Evolutionary conservation across 129 eudicot species (phyloP).

Genomic region (Centaurea solstitialis): DNA sequence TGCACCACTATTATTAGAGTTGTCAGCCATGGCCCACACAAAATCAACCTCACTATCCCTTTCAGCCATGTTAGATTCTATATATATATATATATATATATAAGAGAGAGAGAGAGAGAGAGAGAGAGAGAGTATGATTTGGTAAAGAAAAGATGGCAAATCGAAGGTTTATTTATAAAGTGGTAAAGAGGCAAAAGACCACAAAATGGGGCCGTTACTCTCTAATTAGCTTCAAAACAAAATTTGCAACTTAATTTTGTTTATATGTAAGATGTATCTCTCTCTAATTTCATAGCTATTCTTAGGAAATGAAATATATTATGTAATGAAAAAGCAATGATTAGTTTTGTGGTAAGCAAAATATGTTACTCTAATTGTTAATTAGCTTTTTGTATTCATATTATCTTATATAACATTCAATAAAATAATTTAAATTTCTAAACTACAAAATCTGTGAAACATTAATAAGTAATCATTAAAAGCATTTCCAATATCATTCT

Average conservation of each 20-base stretch:
- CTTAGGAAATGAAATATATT: background rate
- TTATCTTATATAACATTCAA: too few relatives aligned
- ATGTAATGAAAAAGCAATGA: too few relatives aligned
- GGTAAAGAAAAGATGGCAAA: slow-evolving; percentile 18
- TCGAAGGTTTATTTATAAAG: slow-evolving; percentile 17
- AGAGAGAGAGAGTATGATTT: background rate
- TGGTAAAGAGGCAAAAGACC: background rate
- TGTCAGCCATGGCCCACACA: background rate
- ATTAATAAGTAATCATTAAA: background rate
- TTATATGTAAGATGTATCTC: background rate
- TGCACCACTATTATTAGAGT: background rate
- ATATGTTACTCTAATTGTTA: too few relatives aligned
- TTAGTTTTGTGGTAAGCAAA: too few relatives aligned
- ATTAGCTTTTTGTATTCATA: too few relatives aligned
- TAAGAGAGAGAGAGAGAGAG: background rate
- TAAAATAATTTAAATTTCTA: too few relatives aligned
- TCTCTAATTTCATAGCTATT: background rate
- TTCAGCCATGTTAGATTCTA: slow-evolving; percentile 4
- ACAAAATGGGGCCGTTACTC: background rate
- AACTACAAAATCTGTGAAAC: background rate
- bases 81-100: background rate
- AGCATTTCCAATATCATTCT: background rate
- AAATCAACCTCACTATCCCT: slow-evolving; percentile 13
- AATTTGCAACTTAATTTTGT: slow-evolving; percentile 12
- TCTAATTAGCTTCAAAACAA: background rate